Conservation (phyloP, 106 monocot species). For the Dioscorea dumetorum region DNA sequence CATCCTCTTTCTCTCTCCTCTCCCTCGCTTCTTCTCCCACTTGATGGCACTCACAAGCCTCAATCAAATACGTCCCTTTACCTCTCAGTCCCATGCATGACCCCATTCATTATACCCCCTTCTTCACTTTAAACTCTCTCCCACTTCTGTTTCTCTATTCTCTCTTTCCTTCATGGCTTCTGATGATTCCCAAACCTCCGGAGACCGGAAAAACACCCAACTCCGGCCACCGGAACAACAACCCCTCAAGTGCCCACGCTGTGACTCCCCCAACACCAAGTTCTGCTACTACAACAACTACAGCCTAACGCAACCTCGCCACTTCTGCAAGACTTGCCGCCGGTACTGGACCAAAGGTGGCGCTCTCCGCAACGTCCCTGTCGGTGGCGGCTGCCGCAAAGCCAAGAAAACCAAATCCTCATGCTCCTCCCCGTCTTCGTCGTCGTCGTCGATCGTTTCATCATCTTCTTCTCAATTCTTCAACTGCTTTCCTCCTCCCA, state of each 20-base stretch:
- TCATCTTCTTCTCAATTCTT: not conserved
- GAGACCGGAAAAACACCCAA: not conserved
- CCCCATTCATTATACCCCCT: conserved; percentile 18
- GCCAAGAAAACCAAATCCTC: conserved; percentile 25
- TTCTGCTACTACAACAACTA: conserved; percentile 57
- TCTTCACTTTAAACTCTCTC: conserved; percentile 4
- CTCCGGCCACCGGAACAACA: conserved; percentile 14
- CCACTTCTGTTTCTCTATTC: conserved; percentile 8
- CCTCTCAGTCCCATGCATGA: conserved; percentile 26
- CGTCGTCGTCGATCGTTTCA: not conserved
- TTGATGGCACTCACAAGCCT: conserved; percentile 20
- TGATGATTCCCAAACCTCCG: not conserved
- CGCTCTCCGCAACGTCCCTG: conserved; percentile 40
- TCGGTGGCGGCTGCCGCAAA: conserved; percentile 38
- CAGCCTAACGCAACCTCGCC: conserved; percentile 36
- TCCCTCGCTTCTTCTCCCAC: not conserved
- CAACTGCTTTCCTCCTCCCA: conserved; percentile 4
- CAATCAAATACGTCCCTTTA: conserved; percentile 10
- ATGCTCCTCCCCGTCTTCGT: not conserved
- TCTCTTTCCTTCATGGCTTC: not conserved
- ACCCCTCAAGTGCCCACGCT: conserved; percentile 28
- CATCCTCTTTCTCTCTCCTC: not conserved
- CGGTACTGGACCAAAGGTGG: conserved; percentile 42
- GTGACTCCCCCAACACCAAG: conserved; percentile 43
- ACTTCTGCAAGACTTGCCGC: conserved; percentile 44